Evolutionary conservation across 2,329 filamentous ascomycete genomes (phyloP), one percentile per base, ranked within the genome.

Genomic region (Alternaria ethzedia): DNA sequence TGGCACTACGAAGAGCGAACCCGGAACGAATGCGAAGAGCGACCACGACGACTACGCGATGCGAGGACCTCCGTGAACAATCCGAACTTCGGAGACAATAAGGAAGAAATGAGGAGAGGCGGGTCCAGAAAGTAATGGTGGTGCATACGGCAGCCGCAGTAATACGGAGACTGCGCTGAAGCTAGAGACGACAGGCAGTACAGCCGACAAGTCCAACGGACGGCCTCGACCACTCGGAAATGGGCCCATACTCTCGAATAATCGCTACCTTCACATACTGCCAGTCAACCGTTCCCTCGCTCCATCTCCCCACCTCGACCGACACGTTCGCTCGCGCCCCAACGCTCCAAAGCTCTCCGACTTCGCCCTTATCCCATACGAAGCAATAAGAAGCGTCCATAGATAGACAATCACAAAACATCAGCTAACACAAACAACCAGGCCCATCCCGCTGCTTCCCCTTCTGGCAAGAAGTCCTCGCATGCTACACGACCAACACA

Each of bases 381-480:
- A n/a, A 9, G 15, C 32, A 9, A n/a, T 0, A 41, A 41, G 44
- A 21, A 15, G 10, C 36, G 7, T 20, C 13, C n/a, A 20, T 23
- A 26, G 20, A 52, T 26, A 28, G 12, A 32, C 6, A 7, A 5
- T 15, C 11, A 4, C 13, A 17, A 25, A 9, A 3, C 10, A 15
- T 2, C 15, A 21, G 5, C 61, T 63, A 51, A 60, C 44, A 30
- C 44, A 26, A 12, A 1, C 11, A 10, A 8, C 20, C 75, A 91
- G 89, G 89, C 76, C 87, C 87, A 70, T 87, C 86, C 75, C 92
- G 95, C 82, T 99, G 96, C 89, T 98, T 97, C 86, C 93, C 94
- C 79, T 99, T 97, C 89, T 99, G 96, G 96, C 96, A 99, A 85
- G 96, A 99, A 84, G 90, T 98, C 70, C 91, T 99, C 80, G 94